Percentiles rank a stretch among this genome's conserved stretches.
Evolutionary conservation across 495 filamentous ascomycete species (phyloP).

Genomic region (Aspergillus diversus): DNA sequence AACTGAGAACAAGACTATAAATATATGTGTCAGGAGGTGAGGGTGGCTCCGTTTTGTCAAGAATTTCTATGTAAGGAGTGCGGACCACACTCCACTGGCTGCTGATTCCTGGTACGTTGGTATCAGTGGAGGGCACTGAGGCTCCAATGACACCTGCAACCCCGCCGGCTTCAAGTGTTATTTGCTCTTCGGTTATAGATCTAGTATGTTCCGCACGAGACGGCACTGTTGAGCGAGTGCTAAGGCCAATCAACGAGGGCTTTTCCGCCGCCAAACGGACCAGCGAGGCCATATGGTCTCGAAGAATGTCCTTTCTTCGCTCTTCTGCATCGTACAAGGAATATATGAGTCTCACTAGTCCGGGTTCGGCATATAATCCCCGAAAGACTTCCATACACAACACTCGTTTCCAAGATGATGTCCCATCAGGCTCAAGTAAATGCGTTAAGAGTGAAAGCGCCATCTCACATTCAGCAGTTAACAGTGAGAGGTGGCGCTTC

Average conservation of each 20-base stretch:
- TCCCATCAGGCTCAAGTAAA: constrained; percentile 81
- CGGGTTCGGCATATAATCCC: constrained; percentile 78
- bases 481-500: constrained; percentile 71
- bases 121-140: constrained; percentile 65
- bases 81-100: constrained; percentile 86
- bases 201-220: constrained; percentile 42
- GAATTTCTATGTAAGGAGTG: constrained; percentile 87
- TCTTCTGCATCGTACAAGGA: constrained; percentile 74
- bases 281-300: constrained; percentile 78
- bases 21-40: constrained; percentile 87
- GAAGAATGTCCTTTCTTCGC: constrained; percentile 74
- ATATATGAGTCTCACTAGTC: constrained; percentile 79
- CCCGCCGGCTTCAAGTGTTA: constrained; percentile 83
- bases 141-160: constrained; percentile 85
- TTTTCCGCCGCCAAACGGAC: constrained; percentile 91
- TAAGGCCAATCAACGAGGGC: constrained; percentile 81
- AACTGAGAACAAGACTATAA: constrained; percentile 85
- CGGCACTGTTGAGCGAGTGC: constrained; percentile 83
- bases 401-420: constrained; percentile 78
- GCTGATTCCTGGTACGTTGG: constrained; percentile 75
- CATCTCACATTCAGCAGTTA: constrained; percentile 81
- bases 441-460: constrained; percentile 84
- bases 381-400: constrained; percentile 90
- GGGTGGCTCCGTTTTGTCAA: constrained; percentile 90
- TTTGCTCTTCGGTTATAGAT: constrained; percentile 70